Evolutionary conservation across 1,139 yeast species (phyloP), one percentile per base, ranked within the genome.

Genomic region (Suhomyces maxii): DNA sequence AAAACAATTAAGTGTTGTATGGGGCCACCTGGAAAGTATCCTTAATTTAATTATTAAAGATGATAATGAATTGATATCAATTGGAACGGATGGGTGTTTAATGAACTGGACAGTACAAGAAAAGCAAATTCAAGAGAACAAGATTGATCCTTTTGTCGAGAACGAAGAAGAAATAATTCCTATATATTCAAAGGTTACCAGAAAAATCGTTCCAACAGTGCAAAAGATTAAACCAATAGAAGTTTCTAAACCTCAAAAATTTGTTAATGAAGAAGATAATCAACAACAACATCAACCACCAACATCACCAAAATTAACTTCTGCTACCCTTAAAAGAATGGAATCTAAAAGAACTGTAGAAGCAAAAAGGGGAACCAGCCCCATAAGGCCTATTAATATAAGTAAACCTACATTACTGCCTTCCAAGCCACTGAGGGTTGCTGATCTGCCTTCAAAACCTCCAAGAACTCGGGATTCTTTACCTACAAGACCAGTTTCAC

Each of bases 1-100:
- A 0, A 72, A 64, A 39, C 71, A 72, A 8, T 40, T 80, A 10
- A 71, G 79, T 10, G 69, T 76, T 0, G 77, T 71, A 35, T 84
- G 86, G 86, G 91, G 87, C 0, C 89, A 84, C 53, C 80, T 84
- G 53, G 89, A 83, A 40, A 64, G 76, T 1, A 71, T 83, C 7
- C 57, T 78, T 5, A 77, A 79, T 0, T 53, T 84, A 11, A 54
- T 66, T 2, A 53, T 63, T 33, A 45, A 52, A 2, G 47, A 55
- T 7, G 48, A 56, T 1, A 53, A 51, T 8, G 60, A 63, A 18
- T 56, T 79, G 33, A 53, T 77, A 1, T 68, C 82, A 0, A 64
- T 78, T 18, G 75, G 83, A 23, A 64, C 64, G 8, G 83, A 76
- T 53, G 84, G 84, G 0, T 79, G 84, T 53, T 55, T 79, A 42